A percentile compares a stretch with the other conserved stretches of the same genome.
Conservation (phyloP, 306 rosid species). For the Vicia villosa region DNA sequence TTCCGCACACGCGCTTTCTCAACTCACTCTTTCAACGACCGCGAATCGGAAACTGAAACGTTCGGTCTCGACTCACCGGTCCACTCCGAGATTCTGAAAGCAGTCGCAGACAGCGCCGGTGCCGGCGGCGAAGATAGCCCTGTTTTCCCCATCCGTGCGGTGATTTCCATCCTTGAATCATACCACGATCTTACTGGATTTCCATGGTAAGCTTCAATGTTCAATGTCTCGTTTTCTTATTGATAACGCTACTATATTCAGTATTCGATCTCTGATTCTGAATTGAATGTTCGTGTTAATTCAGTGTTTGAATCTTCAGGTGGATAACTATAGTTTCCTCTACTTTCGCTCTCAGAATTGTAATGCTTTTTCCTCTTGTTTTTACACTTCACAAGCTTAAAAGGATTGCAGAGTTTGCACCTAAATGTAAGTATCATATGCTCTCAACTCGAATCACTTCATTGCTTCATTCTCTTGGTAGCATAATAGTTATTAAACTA, state of each 20-base stretch:
- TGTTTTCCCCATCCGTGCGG: conserved; percentile 52
- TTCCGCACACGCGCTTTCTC: conserved; percentile 58
- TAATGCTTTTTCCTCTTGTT: conserved; percentile 57
- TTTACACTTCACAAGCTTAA: conserved; percentile 65
- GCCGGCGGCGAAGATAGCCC: conserved; percentile 37
- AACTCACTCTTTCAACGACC: conserved; percentile 43
- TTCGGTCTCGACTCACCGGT: conserved; percentile 32
- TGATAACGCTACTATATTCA: not conserved
- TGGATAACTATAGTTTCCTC: conserved; percentile 75
- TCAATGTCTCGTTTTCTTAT: conserved; percentile 8
- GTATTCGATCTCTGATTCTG: not conserved
- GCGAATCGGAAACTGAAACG: conserved; percentile 33
- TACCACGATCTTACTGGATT: conserved; percentile 73
- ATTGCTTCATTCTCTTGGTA: conserved; percentile 3
- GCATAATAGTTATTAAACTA: conserved; percentile 5
- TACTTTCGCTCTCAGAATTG: conserved; percentile 69
- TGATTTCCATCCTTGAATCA: conserved; percentile 66
- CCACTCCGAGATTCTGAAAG: conserved; percentile 42
- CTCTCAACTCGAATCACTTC: conserved; percentile 7
- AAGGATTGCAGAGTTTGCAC: conserved; percentile 54
- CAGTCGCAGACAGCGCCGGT: conserved; percentile 28
- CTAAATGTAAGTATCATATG: conserved; percentile 66
- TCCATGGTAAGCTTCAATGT: conserved; percentile 68
- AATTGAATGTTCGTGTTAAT: conserved; percentile 31
- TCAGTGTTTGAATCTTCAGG: conserved; percentile 51